Conservation (phyloP, 331 rosid genomes). For the Rosa hybrid region DNA sequence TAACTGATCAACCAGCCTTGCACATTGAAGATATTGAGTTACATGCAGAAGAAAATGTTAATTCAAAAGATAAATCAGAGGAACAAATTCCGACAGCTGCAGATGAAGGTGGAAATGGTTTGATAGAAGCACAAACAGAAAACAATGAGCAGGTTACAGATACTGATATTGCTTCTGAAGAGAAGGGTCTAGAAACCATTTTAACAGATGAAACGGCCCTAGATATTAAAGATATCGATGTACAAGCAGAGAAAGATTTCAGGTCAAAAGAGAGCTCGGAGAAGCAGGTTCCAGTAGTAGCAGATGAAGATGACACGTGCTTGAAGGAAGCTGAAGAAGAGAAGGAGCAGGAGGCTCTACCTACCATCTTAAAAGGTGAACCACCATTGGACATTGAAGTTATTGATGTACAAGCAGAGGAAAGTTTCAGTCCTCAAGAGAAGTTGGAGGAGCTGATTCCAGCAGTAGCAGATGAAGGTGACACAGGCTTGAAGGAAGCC, state of each 20-base stretch:
- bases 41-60: neutral
- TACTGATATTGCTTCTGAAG: slow-evolving; percentile 1
- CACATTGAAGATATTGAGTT: slow-evolving; percentile 8
- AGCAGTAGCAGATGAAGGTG: slow-evolving; percentile 5
- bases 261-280: neutral
- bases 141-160: neutral
- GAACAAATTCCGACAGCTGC: neutral
- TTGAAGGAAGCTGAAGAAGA: slow-evolving; percentile 19
- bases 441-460: slow-evolving; percentile 19
- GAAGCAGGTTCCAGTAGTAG: neutral
- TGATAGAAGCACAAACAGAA: slow-evolving; percentile 15
- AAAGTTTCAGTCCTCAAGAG: neutral
- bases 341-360: slow-evolving; percentile 2
- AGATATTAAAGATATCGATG: slow-evolving; percentile 4
- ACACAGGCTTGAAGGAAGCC: slow-evolving; percentile 21
- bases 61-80: slow-evolving; percentile 13
- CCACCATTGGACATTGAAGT: neutral
- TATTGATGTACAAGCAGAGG: neutral
- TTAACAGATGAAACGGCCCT: slow-evolving; percentile 3
- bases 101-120: slow-evolving; percentile 16
- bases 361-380: neutral
- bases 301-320: slow-evolving; percentile 6
- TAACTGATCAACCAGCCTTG: neutral
- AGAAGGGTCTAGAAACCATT: slow-evolving; percentile 7
- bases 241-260: slow-evolving; percentile 2